Base-by-base conservation (phyloP, 257 asterid species). In the Eustoma russellianum region DNA sequence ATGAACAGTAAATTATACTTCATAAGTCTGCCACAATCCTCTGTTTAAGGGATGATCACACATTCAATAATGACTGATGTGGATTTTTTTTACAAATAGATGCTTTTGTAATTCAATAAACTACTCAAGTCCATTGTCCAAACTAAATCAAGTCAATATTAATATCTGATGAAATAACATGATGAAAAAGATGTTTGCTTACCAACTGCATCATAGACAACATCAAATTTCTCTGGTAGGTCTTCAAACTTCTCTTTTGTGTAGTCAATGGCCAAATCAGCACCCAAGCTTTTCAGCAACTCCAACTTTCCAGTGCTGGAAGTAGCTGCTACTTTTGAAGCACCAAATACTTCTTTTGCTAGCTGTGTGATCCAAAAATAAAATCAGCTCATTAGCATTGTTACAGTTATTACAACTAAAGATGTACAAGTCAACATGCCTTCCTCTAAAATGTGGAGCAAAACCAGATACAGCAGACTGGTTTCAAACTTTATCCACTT, bases 151-250 rank as follows among this genome's bases (percentile, higher is more conserved):
- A 14, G 15, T 9, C 0, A 19, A 35, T 49, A 10, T 30, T 38
- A 24, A 9, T 17, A 10, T 48, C 5, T 18, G 3, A 15, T 19
- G 30, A 41, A 38, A 14, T 19, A 2, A 33, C 44, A 48, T 14
- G 34, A 47, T 17, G 17, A 14, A 46, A 8, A 34, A 18, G 16
- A 28, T 15, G 46, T 55, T 44, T 17, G 50, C 95, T 62, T 74
- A 91, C 98, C 98, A 50, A 91, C 95, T 44, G 96, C 50, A 55
- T 89, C 97, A 55, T 69, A 86, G 55, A 91, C 94, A 6, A 82
- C 77, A 59, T 91, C 96, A 10, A 60, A 91, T 72, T 79, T 91
- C 67, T 91, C 94, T 5, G 80, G 76, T 4, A 77, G 65, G 14
- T 80, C 88, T 75, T 83, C 84, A 5, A 83, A 83, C 65, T 82